Percentiles rank a stretch among this genome's conserved stretches.
Evolutionary conservation across 805 yeast species (phyloP).

Genomic region (Cephaloascus albidus): DNA sequence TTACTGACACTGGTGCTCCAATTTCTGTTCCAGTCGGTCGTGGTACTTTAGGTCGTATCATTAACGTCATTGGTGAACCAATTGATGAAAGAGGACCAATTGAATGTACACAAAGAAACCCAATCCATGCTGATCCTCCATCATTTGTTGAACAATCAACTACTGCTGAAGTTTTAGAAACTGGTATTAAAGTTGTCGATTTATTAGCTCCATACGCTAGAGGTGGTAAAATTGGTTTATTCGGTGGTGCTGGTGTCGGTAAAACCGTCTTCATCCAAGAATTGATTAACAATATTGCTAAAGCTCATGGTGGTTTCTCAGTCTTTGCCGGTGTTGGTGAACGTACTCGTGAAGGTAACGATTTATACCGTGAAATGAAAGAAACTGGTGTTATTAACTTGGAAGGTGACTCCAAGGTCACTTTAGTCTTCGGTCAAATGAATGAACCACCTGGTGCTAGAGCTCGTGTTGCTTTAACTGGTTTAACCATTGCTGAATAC

Average conservation of each 20-base stretch:
- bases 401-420: slow-evolving; percentile 99
- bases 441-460: slow-evolving; percentile 99
- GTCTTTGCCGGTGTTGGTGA: slow-evolving; percentile 99
- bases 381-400: slow-evolving; percentile 99
- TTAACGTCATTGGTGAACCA: slow-evolving; percentile 98
- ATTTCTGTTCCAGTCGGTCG: slow-evolving; percentile 99
- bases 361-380: slow-evolving; percentile 99
- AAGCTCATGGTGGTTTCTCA: slow-evolving; percentile 99
- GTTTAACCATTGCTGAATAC: slow-evolving; percentile 99
- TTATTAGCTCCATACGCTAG: slow-evolving; percentile 99
- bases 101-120: slow-evolving; percentile 84
- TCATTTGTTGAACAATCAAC: slow-evolving; percentile 95
- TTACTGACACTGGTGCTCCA: slow-evolving; percentile 95
- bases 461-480: slow-evolving; percentile 99
- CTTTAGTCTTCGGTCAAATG: slow-evolving; percentile 99
- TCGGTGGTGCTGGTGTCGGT: slow-evolving; percentile 99
- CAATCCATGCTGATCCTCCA: slow-evolving; percentile 99
- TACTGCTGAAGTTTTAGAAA: slow-evolving; percentile 95
- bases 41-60: slow-evolving; percentile 97
- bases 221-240: slow-evolving; percentile 99
- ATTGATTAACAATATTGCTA: slow-evolving; percentile 98
- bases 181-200: slow-evolving; percentile 99
- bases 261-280: slow-evolving; percentile 99
- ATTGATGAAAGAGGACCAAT: slow-evolving; percentile 99
- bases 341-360: slow-evolving; percentile 99